Percentiles rank a stretch among this genome's conserved stretches.
These are phyloP conservation scores for Trichophyton benhamiae DNA, from an alignment of 2,329 filamentous ascomycete species.

Conservation along the genomic window DNA sequence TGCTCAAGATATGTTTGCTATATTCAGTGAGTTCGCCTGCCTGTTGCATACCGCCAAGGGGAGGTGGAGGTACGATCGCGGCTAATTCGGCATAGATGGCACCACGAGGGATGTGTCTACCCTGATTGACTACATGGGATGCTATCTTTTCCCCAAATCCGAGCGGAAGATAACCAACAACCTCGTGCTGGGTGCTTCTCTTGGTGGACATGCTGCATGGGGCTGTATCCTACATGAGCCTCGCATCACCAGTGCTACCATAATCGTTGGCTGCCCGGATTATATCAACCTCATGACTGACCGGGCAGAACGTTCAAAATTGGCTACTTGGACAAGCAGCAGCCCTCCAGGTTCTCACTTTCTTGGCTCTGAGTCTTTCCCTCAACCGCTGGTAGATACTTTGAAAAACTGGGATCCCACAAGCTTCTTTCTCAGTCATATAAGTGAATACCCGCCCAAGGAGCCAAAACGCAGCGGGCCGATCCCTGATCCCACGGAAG, in stretches of 20 bases:
- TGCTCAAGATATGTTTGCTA: constrained; percentile 82
- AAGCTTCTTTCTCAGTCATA: constrained; percentile 53
- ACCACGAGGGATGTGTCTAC: constrained; percentile 63
- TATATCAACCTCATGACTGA: constrained; percentile 69
- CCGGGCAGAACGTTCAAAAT: constrained; percentile 59
- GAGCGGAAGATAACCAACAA: constrained; percentile 46
- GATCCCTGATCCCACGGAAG: constrained; percentile 28
- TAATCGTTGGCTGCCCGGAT: constrained; percentile 82
- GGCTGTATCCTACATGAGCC: constrained; percentile 67
- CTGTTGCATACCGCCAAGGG: constrained; percentile 9
- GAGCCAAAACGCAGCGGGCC: constrained; percentile 21
- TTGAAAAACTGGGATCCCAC: constrained; percentile 62
- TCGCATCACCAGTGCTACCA: constrained; percentile 63
- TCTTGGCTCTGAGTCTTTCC: constrained; percentile 67
- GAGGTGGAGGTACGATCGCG: not conserved
- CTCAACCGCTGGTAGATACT: constrained; percentile 50
- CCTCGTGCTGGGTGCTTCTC: constrained; percentile 65
- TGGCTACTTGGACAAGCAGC: constrained; percentile 46
- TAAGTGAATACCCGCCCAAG: constrained; percentile 16
- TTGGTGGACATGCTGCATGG: constrained; percentile 84
- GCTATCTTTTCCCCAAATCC: constrained; percentile 53
- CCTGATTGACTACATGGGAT: constrained; percentile 65
- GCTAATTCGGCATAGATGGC: constrained; percentile 33
- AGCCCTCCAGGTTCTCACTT: constrained; percentile 50
- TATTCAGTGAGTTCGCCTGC: constrained; percentile 46